Base-by-base conservation (phyloP, 2,329 filamentous ascomycete genomes). In the Lachnellula cervina region DNA sequence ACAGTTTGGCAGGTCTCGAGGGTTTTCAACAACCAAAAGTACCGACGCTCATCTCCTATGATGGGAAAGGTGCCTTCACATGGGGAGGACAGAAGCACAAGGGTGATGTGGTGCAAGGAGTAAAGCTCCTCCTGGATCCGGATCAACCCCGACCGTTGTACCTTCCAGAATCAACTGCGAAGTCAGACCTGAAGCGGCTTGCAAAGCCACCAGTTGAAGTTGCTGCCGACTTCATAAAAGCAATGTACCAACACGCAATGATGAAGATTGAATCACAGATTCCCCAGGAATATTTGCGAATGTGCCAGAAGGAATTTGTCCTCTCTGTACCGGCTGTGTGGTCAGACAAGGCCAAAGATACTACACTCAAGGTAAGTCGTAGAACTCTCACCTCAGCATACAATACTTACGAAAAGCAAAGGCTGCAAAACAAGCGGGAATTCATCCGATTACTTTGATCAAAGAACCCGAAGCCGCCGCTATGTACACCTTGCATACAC, bases 301-400 rank as follows among this genome's bases (percentile, higher is more conserved):
- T 69, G 17, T 80, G 71, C 0, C 72, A 75, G 0, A 72, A 80
- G 58, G 74, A 82, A 52, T 81, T 81, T 54, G 74, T 83, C 45
- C 69, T 83, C 19, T 82, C 81, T 0, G 80, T 83, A 0, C 81
- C 81, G 0, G 80, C 80, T 5, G 79, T 84, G 7, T 84, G 81
- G 81, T 79, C 76, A 38, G 79, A 81, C 45, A 70, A 71, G 5
- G 79, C 80, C 32, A 82, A 80, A 51, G 72, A 79, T 43, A 74
- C 74, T 37, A 83, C 79, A 1, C 69, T 71, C 46, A 69, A 73
- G 49, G 77, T 77, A 16, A 77, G 73, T 43, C 1, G 19, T 42
- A 23, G 16, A 21, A 43, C 35, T 28, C 2, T 28, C 8, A 7
- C 25, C 25, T 28, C 21, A 21, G 21, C 21, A 21, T 4, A 21